phyloP scores from a whole-genome alignment of 164 flowering plant genomes.

The Kingdonia uniflora region DNA sequence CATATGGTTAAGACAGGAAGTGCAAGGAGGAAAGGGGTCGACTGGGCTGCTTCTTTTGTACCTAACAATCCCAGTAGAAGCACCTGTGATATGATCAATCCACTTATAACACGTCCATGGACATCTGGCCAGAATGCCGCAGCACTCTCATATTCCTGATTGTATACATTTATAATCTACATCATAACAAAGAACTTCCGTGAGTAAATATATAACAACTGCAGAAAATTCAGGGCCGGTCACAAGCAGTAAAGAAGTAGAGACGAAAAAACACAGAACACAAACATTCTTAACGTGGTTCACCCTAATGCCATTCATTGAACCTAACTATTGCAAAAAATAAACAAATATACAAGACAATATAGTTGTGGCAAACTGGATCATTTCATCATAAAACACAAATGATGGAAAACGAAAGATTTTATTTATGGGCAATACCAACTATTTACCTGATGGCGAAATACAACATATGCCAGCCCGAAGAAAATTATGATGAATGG shows the following conservation, averaged over 20 bases:
- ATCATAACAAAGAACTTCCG: not conserved
- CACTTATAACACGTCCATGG: slow-evolving; percentile 54
- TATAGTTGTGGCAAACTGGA: too few species aligned
- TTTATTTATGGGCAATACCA: not conserved
- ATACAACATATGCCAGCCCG: slow-evolving; percentile 64
- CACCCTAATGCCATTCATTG: too few species aligned
- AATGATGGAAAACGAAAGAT: too few species aligned
- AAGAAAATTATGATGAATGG: slow-evolving; percentile 86
- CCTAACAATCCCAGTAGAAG: slow-evolving; percentile 65
- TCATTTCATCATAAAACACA: too few species aligned
- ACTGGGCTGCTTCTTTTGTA: slow-evolving; percentile 51
- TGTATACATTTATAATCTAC: slow-evolving; percentile 80
- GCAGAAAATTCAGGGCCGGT: too few species aligned
- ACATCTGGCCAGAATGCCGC: slow-evolving; percentile 90
- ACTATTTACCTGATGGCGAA: slow-evolving; percentile 77
- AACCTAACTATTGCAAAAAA: too few species aligned
- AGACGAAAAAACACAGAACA: too few species aligned
- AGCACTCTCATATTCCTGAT: slow-evolving; percentile 74
- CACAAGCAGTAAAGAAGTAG: too few species aligned
- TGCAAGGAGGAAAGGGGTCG: slow-evolving; percentile 55
- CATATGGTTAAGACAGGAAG: slow-evolving; percentile 73
- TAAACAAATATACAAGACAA: too few species aligned
- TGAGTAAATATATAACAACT: too few species aligned
- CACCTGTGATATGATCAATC: slow-evolving; percentile 61
- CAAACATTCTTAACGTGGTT: too few species aligned